These are phyloP conservation scores for Candida tropicalis DNA, from an alignment of 1,139 yeast genomes.

Conservation along the genomic window DNA sequence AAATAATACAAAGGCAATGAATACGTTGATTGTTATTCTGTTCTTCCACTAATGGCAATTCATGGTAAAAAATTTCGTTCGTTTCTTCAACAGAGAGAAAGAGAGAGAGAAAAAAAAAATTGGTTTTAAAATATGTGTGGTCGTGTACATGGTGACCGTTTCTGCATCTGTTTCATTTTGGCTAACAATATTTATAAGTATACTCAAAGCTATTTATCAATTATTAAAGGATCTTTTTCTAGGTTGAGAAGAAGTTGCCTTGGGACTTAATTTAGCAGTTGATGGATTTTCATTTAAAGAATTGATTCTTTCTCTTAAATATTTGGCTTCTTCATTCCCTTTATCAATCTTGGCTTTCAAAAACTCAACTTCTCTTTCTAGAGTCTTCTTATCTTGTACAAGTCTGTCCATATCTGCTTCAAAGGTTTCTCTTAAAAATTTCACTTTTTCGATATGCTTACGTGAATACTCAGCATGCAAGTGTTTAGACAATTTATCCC, in stretches of 20 bases:
- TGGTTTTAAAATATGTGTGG: conserved; percentile 7
- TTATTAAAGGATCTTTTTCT: not conserved
- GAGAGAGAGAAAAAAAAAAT: conserved; percentile 1
- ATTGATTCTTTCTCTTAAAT: conserved; percentile 17
- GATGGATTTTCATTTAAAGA: conserved; percentile 10
- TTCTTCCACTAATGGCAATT: conserved; percentile 3
- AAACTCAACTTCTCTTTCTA: conserved; percentile 17
- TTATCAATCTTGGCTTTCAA: conserved; percentile 17
- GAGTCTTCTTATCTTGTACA: conserved; percentile 12
- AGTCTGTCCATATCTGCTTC: conserved; percentile 15
- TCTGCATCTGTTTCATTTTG: too few relatives aligned
- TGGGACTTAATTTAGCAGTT: conserved; percentile 8
- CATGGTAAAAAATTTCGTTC: not conserved
- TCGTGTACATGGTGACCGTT: too few relatives aligned
- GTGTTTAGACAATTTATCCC: conserved; percentile 64
- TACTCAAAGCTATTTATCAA: conserved; percentile 1
- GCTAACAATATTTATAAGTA: too few relatives aligned
- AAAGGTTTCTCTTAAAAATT: conserved; percentile 21
- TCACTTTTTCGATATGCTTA: conserved; percentile 62
- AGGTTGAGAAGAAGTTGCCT: conserved; percentile 4
- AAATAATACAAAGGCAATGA: not conserved
- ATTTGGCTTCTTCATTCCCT: conserved; percentile 16
- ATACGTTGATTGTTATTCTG: not conserved
- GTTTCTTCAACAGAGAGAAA: not conserved
- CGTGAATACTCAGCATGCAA: conserved; percentile 68